Base-by-base conservation (phyloP, 352 stramenopile species). In the Phytophthora citrophthora region DNA sequence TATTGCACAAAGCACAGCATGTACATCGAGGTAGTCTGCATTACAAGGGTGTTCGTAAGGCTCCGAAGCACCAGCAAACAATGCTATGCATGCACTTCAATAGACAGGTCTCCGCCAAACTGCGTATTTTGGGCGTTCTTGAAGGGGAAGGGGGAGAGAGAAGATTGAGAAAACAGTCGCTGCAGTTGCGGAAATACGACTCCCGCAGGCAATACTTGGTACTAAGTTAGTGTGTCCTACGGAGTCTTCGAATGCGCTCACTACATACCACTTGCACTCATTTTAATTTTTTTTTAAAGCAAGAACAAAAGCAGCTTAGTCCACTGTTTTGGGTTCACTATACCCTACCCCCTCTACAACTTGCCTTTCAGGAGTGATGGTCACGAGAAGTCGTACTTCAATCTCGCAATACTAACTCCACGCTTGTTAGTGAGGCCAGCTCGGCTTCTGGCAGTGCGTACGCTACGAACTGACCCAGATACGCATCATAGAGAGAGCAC, bases 381-480 rank as follows among this genome's bases (percentile, higher is more conserved):
- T 20, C 20, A 20, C 20, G 20, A 20, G 20, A 20, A 20, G 20
- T 20, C 20, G 20, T 20, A 20, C 20, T 20, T 20, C 20, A 20
- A 20, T 20, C 2, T 20, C 20, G 20, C 20, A 20, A 20, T 20
- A 20, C 20, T 20, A 20, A 20, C 20, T 20, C 20, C 20, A 20
- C 20, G 20, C 20, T 20, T 20, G 66, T 40, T 6, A 76, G 32
- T 12, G 39, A 57, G 11, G 65, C 70, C 18, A 77, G 23, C 39
- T 77, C 69, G 12, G 72, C 27, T 5, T 36, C 64, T 16, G 70
- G 60, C 18, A 72, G 24, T 1, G 61, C 56, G 20, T 64, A 73
- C n/a, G 57, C 54, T 11, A 79, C 34, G 36, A 76, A 61, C 45
- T 79, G 65, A 0, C 61, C 70, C 13, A 79, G 50, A 50, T 79